These are phyloP conservation scores for Immersiporthe knoxdaviesiana DNA, from an alignment of 2,329 filamentous ascomycete genomes.

Conservation along the genomic window DNA sequence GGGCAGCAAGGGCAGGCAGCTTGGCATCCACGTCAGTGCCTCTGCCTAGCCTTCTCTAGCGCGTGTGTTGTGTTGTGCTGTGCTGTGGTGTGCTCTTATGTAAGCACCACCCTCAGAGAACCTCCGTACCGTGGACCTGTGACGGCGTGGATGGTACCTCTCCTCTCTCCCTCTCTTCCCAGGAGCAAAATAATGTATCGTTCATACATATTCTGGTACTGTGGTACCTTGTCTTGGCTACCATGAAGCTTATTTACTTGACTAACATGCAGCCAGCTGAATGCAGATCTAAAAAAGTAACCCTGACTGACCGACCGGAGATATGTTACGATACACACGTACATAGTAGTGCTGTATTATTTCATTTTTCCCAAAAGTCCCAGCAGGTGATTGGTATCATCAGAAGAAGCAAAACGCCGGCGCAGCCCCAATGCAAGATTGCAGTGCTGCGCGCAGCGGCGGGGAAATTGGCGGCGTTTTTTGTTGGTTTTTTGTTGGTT, in stretches of 20 bases:
- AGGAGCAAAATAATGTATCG: not conserved
- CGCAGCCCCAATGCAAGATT: not conserved
- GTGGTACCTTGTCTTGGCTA: not conserved
- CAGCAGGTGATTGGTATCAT: not conserved
- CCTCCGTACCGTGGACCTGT: not conserved
- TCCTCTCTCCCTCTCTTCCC: not conserved
- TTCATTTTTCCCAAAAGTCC: not conserved
- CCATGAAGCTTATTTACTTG: not conserved
- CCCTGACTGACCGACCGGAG: not conserved
- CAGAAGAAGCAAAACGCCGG: not conserved
- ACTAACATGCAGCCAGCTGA: not conserved
- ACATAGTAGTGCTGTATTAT: not conserved
- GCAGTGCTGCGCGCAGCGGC: not conserved
- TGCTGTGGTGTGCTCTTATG: slow-evolving; percentile 1
- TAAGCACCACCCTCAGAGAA: not conserved
- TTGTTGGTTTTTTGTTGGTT: not conserved
- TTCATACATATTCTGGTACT: not conserved
- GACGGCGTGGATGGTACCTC: not conserved
- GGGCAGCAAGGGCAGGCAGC: slow-evolving; percentile 8
- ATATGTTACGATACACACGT: not conserved
- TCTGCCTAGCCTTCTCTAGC: slow-evolving; percentile 7
- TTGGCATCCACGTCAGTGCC: slow-evolving; percentile 8
- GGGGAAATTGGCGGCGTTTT: not conserved
- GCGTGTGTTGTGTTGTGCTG: not conserved
- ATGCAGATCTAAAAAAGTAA: not conserved